A percentile compares a stretch with the other conserved stretches of the same genome.
These are phyloP conservation scores for Cyclospora cayetanensis DNA, from an alignment of 169 alveolate genomes.

Conservation along the genomic window DNA sequence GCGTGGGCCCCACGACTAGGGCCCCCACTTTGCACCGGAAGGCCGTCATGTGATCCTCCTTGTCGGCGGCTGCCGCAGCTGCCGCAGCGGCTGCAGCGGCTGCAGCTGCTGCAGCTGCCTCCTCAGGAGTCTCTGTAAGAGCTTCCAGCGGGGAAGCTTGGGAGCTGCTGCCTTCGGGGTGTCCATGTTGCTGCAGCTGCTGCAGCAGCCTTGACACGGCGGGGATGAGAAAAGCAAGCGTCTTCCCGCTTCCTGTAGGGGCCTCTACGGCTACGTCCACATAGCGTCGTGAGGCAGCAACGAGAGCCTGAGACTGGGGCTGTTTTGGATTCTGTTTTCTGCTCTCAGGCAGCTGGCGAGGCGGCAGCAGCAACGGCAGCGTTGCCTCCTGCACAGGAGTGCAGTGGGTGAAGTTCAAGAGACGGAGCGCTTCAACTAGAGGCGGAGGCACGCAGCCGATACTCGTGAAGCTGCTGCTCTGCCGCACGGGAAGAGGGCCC, in stretches of 20 bases:
- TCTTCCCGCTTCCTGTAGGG: constrained; percentile 95
- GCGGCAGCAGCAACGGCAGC: constrained; percentile 10
- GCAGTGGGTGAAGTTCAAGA: neutral
- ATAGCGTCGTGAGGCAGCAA: constrained; percentile 79
- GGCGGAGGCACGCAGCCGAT: constrained; percentile 5
- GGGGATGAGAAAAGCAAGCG: constrained; percentile 92
- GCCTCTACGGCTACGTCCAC: constrained; percentile 81
- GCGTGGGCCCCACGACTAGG: constrained; percentile 90
- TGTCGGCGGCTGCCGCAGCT: neutral
- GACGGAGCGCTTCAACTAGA: neutral
- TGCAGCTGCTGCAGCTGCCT: neutral
- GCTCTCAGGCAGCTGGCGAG: neutral
- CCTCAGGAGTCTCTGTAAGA: neutral
- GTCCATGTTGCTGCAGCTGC: neutral
- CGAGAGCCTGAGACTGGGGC: neutral
- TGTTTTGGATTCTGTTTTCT: neutral
- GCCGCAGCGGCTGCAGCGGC: neutral
- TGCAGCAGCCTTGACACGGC: constrained; percentile 49
- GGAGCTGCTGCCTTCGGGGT: too few relatives aligned
- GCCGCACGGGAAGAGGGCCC: neutral
- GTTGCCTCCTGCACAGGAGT: constrained; percentile 41
- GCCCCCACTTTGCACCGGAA: constrained; percentile 83
- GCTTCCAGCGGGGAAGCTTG: too few relatives aligned
- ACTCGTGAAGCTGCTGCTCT: neutral
- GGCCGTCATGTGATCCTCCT: neutral